Conservation (phyloP, 169 alveolate genomes). For the Eimeria falciformis region DNA sequence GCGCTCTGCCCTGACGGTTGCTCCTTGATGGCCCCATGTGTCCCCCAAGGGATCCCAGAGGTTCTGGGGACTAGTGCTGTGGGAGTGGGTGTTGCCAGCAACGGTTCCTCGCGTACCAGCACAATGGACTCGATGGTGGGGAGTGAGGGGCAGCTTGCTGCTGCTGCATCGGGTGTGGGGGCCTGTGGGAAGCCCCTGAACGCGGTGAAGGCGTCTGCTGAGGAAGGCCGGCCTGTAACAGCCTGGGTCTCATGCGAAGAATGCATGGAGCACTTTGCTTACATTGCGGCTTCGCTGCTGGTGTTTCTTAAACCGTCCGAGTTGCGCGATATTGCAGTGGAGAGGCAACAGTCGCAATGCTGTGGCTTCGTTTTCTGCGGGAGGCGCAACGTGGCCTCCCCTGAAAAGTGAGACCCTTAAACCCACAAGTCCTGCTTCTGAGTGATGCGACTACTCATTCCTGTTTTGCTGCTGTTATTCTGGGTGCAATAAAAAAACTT, state of each 20-base stretch:
- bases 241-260: conserved; percentile 63
- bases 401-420: conserved; percentile 48
- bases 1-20: conserved; percentile 57
- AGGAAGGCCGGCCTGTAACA: conserved; percentile 63
- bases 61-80: background rate
- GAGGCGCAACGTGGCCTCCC: conserved; percentile 48
- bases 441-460: too few species aligned
- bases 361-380: conserved; percentile 72
- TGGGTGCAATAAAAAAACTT: too few species aligned
- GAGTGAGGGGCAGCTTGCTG: conserved; percentile 12
- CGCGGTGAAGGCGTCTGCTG: conserved; percentile 19
- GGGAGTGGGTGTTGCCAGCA: background rate
- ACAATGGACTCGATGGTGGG: conserved; percentile 50
- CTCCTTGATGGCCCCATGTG: background rate
- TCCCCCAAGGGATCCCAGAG: conserved; percentile 37
- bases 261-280: conserved; percentile 66
- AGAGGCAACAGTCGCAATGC: conserved; percentile 59
- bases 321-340: conserved; percentile 60
- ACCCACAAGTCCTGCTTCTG: too few species aligned
- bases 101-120: conserved; percentile 62
- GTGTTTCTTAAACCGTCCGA: conserved; percentile 64
- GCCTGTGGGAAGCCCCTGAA: too few species aligned
- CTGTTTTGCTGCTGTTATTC: too few species aligned
- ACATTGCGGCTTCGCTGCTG: conserved; percentile 47
- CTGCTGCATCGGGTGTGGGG: background rate